Evolutionary conservation across 495 filamentous ascomycete genomes (phyloP).

Genomic region (Hypoxylon lienhwacheense): DNA sequence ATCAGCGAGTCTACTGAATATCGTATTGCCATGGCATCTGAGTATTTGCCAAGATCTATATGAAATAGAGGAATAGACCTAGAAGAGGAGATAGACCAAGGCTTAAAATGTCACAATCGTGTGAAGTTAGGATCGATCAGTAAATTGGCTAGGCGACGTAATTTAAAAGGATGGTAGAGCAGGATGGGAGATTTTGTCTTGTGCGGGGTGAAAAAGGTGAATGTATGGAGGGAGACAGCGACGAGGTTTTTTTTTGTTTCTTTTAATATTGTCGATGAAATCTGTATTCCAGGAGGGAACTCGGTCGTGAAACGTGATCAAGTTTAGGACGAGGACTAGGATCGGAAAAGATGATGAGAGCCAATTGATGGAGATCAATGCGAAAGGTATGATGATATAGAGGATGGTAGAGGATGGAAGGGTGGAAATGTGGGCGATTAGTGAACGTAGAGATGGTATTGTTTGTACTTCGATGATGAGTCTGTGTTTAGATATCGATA

Average conservation of each 20-base stretch:
- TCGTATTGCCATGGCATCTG: conserved; percentile 54
- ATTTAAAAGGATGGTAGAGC: background rate
- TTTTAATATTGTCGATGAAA: background rate
- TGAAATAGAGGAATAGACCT: background rate
- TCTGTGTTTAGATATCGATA: background rate
- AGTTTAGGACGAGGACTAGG: background rate
- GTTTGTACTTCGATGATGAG: no score
- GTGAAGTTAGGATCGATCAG: background rate
- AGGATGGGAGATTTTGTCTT: conserved; percentile 6
- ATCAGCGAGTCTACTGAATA: conserved; percentile 82
- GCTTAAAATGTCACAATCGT: background rate
- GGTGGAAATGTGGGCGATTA: no score
- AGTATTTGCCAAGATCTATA: background rate
- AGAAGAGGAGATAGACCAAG: background rate
- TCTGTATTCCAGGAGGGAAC: background rate
- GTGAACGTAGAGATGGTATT: no score
- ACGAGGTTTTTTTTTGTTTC: conserved; percentile 12
- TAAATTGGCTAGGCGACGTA: conserved; percentile 5
- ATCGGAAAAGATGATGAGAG: background rate
- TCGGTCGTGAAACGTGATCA: conserved; percentile 4
- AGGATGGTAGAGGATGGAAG: conserved; percentile 3
- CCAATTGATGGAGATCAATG: conserved; percentile 11
- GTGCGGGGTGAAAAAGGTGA: conserved; percentile 23
- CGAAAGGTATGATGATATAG: background rate
- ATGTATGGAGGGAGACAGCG: conserved; percentile 6